Evolutionary conservation across 169 alveolate species (phyloP), one percentile per base, ranked within the genome.

Genomic region (Plasmodium adleri): DNA sequence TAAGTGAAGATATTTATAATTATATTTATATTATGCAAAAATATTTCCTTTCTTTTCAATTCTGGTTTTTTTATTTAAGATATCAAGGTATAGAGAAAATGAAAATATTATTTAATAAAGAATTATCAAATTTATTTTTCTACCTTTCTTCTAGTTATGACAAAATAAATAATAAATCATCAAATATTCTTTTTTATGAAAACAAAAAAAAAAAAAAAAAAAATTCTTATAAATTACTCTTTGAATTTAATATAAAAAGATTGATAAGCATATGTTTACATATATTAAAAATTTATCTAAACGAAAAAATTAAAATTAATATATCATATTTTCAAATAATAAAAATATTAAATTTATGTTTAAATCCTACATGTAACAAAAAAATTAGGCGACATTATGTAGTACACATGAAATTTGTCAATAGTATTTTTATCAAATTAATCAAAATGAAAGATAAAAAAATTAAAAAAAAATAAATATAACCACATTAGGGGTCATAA

Each of bases 1-100:
- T 76, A 76, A 75, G 66, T 76, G 71, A 76, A 47, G 88, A 76
- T 64, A 13, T 76, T 63, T 76, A 76, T 17, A 76, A 76, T 56
- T 76, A 76, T 45, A 58, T 76, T 12, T 64, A 76, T 28, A 56
- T 76, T 17, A 45, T 76, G n/a, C 88, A 76, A n/a, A 76, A 76
- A 76, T 76, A 15, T 76, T 76, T 76, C 32, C 67, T 76, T 17
- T 76, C 88, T 9, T 76, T 76, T 64, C 24, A 45, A 49, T 76
- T 76, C 47, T 76, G 88, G 88, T 39, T 28, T 6, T 76, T 76
- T 64, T 76, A 64, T 68, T 32, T 76, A 43, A 22, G 45, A 28
- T 76, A 76, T 20, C 74, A 76, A 49, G 70, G 68, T 5, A 63
- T 76, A 26, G 78, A 76, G 4, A 62, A 64, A 76, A 76, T 76